phyloP scores from a whole-genome alignment of 352 stramenopile species.

The Phytopythium montanum region DNA sequence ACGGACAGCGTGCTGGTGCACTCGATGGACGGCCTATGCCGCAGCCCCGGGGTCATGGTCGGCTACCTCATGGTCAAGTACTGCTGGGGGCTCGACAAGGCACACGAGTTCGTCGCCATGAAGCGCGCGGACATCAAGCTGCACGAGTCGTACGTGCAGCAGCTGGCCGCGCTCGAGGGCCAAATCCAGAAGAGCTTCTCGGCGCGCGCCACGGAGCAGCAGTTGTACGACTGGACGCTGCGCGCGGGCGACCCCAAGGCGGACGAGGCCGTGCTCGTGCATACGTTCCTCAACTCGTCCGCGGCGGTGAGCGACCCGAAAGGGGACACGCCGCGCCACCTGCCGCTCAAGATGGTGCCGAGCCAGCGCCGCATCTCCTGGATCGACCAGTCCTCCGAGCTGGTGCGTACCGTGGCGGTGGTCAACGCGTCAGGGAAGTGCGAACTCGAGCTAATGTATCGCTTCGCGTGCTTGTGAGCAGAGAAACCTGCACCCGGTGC shows the following conservation, averaged over 20 bases:
- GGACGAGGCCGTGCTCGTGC: slow-evolving; percentile 72
- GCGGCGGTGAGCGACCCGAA: not conserved
- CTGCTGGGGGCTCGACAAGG: slow-evolving; percentile 91
- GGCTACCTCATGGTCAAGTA: slow-evolving; percentile 93
- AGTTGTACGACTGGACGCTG: slow-evolving; percentile 71
- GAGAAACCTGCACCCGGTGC: slow-evolving; percentile 52
- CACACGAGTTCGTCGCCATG: slow-evolving; percentile 85
- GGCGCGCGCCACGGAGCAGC: slow-evolving; percentile 42
- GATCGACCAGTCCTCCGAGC: slow-evolving; percentile 64
- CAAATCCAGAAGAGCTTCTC: slow-evolving; percentile 55
- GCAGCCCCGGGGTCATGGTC: slow-evolving; percentile 82
- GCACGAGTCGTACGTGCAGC: slow-evolving; percentile 72
- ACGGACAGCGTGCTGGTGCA: slow-evolving; percentile 89
- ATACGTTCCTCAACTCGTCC: slow-evolving; percentile 71
- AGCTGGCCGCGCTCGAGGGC: slow-evolving; percentile 60
- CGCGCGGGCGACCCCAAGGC: slow-evolving; percentile 34
- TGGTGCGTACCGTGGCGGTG: slow-evolving; percentile 28
- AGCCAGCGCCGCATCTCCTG: slow-evolving; percentile 40
- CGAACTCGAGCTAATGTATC: slow-evolving; percentile 1
- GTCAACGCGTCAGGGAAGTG: not conserved
- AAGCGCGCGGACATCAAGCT: slow-evolving; percentile 88
- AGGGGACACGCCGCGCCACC: slow-evolving; percentile 3
- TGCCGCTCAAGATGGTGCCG: slow-evolving; percentile 19
- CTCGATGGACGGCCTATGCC: slow-evolving; percentile 77
- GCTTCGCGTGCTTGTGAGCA: slow-evolving; percentile 10